Conservation (phyloP, 164 flowering plant species). For the Dillenia turbinata region DNA sequence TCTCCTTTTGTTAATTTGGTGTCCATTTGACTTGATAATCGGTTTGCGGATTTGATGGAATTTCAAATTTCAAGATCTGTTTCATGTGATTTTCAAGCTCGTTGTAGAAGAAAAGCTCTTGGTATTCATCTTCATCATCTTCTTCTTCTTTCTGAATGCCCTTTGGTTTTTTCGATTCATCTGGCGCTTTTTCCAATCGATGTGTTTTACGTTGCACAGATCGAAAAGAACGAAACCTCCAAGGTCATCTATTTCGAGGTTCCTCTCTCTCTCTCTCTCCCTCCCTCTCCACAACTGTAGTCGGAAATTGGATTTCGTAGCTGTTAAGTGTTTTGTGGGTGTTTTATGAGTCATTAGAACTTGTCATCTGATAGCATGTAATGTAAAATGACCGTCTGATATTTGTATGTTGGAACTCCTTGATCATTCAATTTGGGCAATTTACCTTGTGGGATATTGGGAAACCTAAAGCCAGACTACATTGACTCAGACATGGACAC, state of each 20-base stretch:
- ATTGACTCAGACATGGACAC: too few relatives aligned
- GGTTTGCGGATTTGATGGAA: neutral
- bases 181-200: neutral
- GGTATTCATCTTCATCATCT: slow-evolving; percentile 26
- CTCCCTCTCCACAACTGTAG: too few relatives aligned
- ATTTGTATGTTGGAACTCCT: too few relatives aligned
- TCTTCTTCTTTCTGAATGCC: neutral
- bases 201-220: slow-evolving; percentile 32
- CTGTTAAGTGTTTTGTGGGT: neutral
- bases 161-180: neutral
- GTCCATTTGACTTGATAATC: neutral
- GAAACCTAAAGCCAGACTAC: too few relatives aligned
- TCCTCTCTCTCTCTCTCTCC: too few relatives aligned
- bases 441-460: too few relatives aligned
- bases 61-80: slow-evolving; percentile 37
- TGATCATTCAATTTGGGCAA: too few relatives aligned
- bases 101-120: slow-evolving; percentile 48
- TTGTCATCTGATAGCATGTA: too few relatives aligned
- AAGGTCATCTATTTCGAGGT: slow-evolving; percentile 46
- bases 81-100: slow-evolving; percentile 71
- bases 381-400: too few relatives aligned
- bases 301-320: too few relatives aligned
- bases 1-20: neutral
- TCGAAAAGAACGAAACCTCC: slow-evolving; percentile 35
- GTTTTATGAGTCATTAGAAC: too few relatives aligned